Evolutionary conservation across 768 basidiomycete species (phyloP).

Genomic region (Cystobasidium tubakii): DNA sequence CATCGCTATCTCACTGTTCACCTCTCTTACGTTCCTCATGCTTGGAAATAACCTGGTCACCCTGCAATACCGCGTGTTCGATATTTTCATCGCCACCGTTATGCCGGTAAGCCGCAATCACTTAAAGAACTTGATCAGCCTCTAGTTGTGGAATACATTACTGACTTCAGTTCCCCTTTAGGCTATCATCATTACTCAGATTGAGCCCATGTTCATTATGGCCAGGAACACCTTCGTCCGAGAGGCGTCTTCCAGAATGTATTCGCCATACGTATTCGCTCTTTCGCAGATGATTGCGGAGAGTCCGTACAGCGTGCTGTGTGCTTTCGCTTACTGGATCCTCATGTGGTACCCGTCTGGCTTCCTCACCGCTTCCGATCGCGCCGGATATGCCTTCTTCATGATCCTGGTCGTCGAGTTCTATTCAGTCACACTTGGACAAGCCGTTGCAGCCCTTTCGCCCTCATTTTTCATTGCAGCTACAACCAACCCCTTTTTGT

Average conservation of each 20-base stretch:
- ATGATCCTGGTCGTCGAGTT: slow-evolving; percentile 66
- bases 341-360: slow-evolving; percentile 48
- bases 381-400: slow-evolving; percentile 51
- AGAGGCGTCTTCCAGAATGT: slow-evolving; percentile 77
- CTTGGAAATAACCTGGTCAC: slow-evolving; percentile 62
- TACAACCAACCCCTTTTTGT: slow-evolving; percentile 71
- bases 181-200: slow-evolving; percentile 70
- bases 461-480: slow-evolving; percentile 74
- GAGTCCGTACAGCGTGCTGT: slow-evolving; percentile 67
- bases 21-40: slow-evolving; percentile 73
- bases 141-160: too few species aligned
- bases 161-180: slow-evolving; percentile 53
- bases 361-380: slow-evolving; percentile 45
- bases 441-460: slow-evolving; percentile 65
- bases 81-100: slow-evolving; percentile 54
- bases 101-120: slow-evolving; percentile 51
- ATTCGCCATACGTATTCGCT: slow-evolving; percentile 77
- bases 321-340: slow-evolving; percentile 70
- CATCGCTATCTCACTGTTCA: slow-evolving; percentile 59
- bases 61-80: slow-evolving; percentile 73
- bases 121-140: not conserved
- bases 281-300: slow-evolving; percentile 75
- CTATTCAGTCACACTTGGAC: slow-evolving; percentile 63
- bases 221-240: slow-evolving; percentile 51
- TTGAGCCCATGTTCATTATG: slow-evolving; percentile 75